These are phyloP conservation scores for Aspergillus persii DNA, from an alignment of 2,329 filamentous ascomycete species.

Conservation along the genomic window DNA sequence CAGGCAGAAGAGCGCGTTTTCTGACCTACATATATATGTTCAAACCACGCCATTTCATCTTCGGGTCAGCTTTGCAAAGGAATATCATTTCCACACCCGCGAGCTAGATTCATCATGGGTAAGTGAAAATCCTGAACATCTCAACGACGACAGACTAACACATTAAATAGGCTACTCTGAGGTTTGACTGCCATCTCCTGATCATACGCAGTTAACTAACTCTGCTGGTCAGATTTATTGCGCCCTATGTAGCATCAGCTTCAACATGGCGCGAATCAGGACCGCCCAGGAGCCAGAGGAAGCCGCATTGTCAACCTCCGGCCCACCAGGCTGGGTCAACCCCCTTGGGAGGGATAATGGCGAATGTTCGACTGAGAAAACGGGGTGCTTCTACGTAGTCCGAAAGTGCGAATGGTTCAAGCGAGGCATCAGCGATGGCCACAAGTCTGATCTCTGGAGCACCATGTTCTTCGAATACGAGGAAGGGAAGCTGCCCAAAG, in stretches of 20 bases:
- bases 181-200: neutral
- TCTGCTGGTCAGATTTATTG: neutral
- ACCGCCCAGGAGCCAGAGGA: neutral
- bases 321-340: neutral
- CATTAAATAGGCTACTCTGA: neutral
- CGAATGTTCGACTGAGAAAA: neutral
- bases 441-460: neutral
- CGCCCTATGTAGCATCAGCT: neutral
- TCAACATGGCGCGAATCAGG: slow-evolving; percentile 2
- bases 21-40: too few relatives aligned
- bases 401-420: neutral
- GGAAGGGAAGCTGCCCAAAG: neutral
- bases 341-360: neutral
- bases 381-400: slow-evolving; percentile 3
- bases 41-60: too few relatives aligned
- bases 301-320: neutral
- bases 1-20: neutral
- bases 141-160: neutral
- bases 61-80: too few relatives aligned
- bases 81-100: too few relatives aligned
- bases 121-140: neutral
- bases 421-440: neutral
- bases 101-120: neutral
- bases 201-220: neutral
- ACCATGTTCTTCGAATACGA: neutral